Percentiles rank a stretch among this genome's conserved stretches.
Evolutionary conservation across 2,329 filamentous ascomycete species (phyloP).

Genomic region (Chaetothyriales sp.): DNA sequence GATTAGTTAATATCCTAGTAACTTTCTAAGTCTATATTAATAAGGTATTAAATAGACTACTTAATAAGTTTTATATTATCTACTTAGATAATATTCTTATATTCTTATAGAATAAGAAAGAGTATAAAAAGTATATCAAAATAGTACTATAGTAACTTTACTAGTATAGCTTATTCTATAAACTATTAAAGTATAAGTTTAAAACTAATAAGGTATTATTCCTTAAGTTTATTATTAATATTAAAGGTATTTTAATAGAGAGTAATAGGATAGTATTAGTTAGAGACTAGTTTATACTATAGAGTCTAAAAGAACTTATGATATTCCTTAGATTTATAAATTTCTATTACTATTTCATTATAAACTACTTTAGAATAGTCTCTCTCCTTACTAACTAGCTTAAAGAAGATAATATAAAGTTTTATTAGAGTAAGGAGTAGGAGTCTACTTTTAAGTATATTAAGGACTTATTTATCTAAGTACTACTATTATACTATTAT

Average conservation of each 20-base stretch:
- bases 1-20: constrained; percentile 12
- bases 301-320: constrained; percentile 16
- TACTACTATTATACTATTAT: constrained; percentile 11
- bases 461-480: constrained; percentile 14
- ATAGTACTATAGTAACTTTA: constrained; percentile 5
- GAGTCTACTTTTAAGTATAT: constrained; percentile 13
- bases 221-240: constrained; percentile 10
- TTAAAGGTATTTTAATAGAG: constrained; percentile 11
- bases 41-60: constrained; percentile 12
- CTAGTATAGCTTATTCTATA: constrained; percentile 2
- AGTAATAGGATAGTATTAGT: constrained; percentile 12
- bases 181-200: constrained; percentile 13
- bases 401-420: constrained; percentile 5
- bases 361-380: constrained; percentile 15
- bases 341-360: constrained; percentile 24
- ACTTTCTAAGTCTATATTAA: constrained; percentile 22
- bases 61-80: constrained; percentile 5
- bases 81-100: constrained; percentile 22
- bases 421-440: constrained; percentile 5
- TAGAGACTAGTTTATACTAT: constrained; percentile 11
- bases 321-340: constrained; percentile 23
- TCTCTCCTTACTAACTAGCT: constrained; percentile 15
- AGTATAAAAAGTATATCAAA: constrained; percentile 9
- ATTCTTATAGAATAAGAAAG: constrained; percentile 12
- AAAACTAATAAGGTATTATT: constrained; percentile 9